Conservation (phyloP, 2,329 filamentous ascomycete genomes). For the Phaeosphaeriaceae sp. region DNA sequence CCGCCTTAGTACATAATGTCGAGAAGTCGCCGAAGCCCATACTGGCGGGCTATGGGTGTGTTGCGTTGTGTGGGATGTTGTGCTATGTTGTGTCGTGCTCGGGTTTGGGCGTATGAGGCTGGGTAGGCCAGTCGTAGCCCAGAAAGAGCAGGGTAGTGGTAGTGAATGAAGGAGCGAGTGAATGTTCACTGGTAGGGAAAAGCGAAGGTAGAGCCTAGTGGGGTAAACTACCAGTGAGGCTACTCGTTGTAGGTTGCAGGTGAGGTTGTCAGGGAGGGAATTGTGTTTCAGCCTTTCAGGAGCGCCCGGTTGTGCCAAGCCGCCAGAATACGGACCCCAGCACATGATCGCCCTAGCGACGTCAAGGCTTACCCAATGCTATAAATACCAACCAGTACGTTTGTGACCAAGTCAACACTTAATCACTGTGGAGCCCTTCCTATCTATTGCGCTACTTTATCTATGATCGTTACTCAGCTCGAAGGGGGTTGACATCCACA, state of each 20-base stretch:
- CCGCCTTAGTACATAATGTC: conserved; percentile 80
- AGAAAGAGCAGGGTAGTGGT: conserved; percentile 3
- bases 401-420: too few species aligned
- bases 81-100: conserved; percentile 9
- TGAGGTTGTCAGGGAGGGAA: conserved; percentile 41
- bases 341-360: too few species aligned
- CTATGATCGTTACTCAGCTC: too few species aligned
- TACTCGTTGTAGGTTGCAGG: conserved; percentile 7
- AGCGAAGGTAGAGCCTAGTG: too few species aligned
- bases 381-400: too few species aligned
- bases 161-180: conserved; percentile 5
- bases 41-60: conserved; percentile 9
- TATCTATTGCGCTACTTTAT: too few species aligned
- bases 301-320: conserved; percentile 12
- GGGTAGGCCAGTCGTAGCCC: conserved; percentile 15
- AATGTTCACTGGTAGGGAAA: neutral
- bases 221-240: too few species aligned
- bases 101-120: conserved; percentile 14
- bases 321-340: conserved; percentile 2
- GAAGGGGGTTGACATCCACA: too few species aligned
- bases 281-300: conserved; percentile 29
- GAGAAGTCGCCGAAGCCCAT: conserved; percentile 94
- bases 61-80: neutral
- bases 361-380: too few species aligned
- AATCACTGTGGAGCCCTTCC: too few species aligned